Evolutionary conservation across 495 filamentous ascomycete species (phyloP).

Genomic region (Trichoderma asperelloides): DNA sequence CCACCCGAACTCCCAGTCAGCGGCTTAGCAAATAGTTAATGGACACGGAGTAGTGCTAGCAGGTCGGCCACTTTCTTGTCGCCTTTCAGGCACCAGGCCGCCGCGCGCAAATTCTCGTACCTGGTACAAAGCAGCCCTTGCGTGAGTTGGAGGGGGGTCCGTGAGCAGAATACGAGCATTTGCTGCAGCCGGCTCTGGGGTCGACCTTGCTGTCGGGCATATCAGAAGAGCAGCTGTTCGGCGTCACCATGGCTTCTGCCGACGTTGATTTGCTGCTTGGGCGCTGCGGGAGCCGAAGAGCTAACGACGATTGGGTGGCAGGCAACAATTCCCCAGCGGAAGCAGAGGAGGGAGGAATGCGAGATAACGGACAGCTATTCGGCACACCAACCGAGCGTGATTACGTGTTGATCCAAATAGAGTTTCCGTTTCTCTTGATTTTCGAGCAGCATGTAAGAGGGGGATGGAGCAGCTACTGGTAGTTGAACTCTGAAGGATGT

Average conservation of each 20-base stretch:
- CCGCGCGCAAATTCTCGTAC: not conserved
- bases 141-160: not conserved
- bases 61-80: not conserved
- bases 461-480: too few species aligned
- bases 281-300: not conserved
- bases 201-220: not conserved
- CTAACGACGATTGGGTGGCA: not conserved
- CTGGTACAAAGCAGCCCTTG: not conserved
- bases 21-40: not conserved
- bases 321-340: not conserved
- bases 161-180: constrained; percentile 4
- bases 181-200: constrained; percentile 1
- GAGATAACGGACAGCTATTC: not conserved
- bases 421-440: too few species aligned
- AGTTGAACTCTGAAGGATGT: too few species aligned
- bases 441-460: too few species aligned
- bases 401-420: too few species aligned
- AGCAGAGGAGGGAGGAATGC: not conserved
- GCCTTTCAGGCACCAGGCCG: not conserved
- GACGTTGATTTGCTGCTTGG: not conserved
- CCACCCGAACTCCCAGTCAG: not conserved
- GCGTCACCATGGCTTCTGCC: not conserved
- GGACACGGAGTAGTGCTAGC: not conserved
- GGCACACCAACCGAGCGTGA: too few species aligned
- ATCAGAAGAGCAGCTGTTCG: not conserved